Conservation (phyloP, 768 basidiomycete genomes). For the Fistulinella prunicolor region DNA sequence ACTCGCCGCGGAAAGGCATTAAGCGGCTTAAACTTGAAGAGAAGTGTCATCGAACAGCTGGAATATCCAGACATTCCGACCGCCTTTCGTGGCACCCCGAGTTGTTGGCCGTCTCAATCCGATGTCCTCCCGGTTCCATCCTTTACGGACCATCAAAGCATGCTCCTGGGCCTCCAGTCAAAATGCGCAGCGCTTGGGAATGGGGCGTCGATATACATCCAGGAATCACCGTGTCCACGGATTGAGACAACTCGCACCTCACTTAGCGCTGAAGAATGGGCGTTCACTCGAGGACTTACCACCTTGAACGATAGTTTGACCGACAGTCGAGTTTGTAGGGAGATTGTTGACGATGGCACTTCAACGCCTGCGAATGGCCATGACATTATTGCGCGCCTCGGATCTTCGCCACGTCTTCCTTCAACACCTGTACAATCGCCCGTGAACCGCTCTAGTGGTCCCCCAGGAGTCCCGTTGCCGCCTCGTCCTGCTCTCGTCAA, state of each 20-base stretch:
- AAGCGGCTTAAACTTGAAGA: constrained; percentile 27
- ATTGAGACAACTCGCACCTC: constrained; percentile 2
- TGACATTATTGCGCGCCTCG: not conserved
- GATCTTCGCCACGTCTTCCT: not conserved
- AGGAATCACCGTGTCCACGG: not conserved
- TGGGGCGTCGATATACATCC: constrained; percentile 11
- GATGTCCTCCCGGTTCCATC: constrained; percentile 11
- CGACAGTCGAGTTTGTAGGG: constrained; percentile 2
- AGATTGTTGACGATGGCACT: constrained; percentile 2
- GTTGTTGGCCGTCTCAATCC: constrained; percentile 31
- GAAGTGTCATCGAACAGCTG: constrained; percentile 13
- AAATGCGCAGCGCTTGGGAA: constrained; percentile 29
- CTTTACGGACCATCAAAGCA: constrained; percentile 34
- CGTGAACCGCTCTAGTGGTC: constrained; percentile 6
- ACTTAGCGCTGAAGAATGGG: constrained; percentile 36
- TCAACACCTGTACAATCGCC: constrained; percentile 6
- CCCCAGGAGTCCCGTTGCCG: constrained; percentile 21
- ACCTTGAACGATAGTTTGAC: constrained; percentile 19
- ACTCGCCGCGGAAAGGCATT: constrained; percentile 38
- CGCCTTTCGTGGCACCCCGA: constrained; percentile 40
- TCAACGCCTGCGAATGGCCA: constrained; percentile 10
- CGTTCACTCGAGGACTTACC: constrained; percentile 31
- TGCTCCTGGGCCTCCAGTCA: constrained; percentile 35
- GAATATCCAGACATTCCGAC: constrained; percentile 43
- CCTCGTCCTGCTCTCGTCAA: constrained; percentile 23